Evolutionary conservation across 192 early-diverging fungal species (phyloP), one percentile per base, ranked within the genome.

Genomic region (Rhizophagus clarus): DNA sequence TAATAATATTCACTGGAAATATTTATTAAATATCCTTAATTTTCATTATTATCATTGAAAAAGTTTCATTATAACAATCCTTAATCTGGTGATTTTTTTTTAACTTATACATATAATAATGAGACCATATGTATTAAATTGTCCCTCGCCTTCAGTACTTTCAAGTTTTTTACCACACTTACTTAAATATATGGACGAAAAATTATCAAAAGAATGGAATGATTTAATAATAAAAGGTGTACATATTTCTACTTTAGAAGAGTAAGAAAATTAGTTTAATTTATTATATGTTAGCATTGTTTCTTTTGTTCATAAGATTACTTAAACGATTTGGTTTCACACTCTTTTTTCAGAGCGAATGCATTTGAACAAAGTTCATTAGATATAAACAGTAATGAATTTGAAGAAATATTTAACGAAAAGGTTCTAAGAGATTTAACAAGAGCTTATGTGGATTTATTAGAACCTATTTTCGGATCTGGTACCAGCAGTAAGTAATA

Each of bases 181-280:
- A 22, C 37, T 85, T 45, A 78, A 82, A 17, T 83, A 85, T 60
- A 20, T 85, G 61, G 78, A 85, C 62, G 74, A 83, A 26, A 76
- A 82, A 29, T 76, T 85, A 20, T 22, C 49, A 12, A 66, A 72
- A 10, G 84, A 83, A 69, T 85, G 84, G 84, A 79, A 69, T 31
- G 11, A 61, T 28, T 80, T 82, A 17, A 47, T 71, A 1, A 82
- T 77, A 31, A 79, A 85, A n/a, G 84, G 84, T 12, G 34, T 85
- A 37, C 71, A 49, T 17, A 49, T 72, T 26, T 72, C 42, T 28
- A 14, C 37, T 22, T 4, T 20, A 51, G 71, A 49, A 49, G n/a
- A 47, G 42, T 72, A 29, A 47, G 37, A n/a, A 37, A 40, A 34
- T 20, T 69, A 0, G 7, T 20, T 20, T n/a, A 37, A 31, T 1